Evolutionary conservation across 345 rosid genomes (phyloP).

Genomic region (Toxicodendron radicans): DNA sequence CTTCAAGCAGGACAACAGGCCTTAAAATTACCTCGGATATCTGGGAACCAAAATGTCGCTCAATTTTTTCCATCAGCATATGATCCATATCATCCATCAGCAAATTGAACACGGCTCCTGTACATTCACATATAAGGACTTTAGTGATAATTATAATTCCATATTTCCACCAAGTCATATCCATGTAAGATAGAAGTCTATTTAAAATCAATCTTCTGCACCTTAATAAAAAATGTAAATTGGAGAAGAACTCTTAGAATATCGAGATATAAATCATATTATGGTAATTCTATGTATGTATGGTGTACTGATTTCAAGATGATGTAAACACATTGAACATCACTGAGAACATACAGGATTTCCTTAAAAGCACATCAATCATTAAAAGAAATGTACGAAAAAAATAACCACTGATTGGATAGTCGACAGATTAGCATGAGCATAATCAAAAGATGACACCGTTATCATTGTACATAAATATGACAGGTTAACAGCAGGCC

Average conservation of each 20-base stretch:
- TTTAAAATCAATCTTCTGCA: background rate
- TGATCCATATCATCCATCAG: slow-evolving; percentile 47
- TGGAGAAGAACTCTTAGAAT: no score
- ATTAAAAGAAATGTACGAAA: background rate
- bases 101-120: slow-evolving; percentile 93
- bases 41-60: slow-evolving; percentile 50
- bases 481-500: background rate
- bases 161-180: background rate
- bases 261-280: no score
- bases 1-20: background rate
- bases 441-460: background rate
- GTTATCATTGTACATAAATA: background rate
- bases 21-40: slow-evolving; percentile 49
- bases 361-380: background rate
- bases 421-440: background rate
- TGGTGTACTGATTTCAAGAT: background rate
- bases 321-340: background rate
- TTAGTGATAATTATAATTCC: background rate
- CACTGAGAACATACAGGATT: background rate
- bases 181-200: background rate
- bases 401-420: background rate
- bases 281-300: no score
- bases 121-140: slow-evolving; percentile 16
- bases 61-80: slow-evolving; percentile 69
- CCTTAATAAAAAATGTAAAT: background rate